Evolutionary conservation across 495 filamentous ascomycete genomes (phyloP), one percentile per base, ranked within the genome.

Genomic region (Aspergillus haitiensis): DNA sequence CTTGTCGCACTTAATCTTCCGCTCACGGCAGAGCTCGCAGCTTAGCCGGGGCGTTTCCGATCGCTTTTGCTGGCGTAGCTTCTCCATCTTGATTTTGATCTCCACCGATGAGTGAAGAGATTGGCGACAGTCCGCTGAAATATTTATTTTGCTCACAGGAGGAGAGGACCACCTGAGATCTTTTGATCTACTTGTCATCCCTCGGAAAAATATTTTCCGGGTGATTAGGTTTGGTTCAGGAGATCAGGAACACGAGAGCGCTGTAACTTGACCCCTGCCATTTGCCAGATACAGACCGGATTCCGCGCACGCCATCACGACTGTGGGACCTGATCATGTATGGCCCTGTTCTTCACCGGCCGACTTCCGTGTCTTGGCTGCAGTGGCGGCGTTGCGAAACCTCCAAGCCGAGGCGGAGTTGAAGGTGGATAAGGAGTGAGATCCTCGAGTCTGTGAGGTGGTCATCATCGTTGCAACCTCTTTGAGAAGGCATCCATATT

Each of bases 1-100:
- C 72, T 88, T 91, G 74, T 88, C 84, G 73, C 89, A 92, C 66
- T 87, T 88, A 48, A 90, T 77, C 74, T 92, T 92, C 31, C 88
- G 81, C 27, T 57, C 56, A 13, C 62, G 62, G 35, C 62, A 64
- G 6, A 52, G 37, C 47, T 64, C 72, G 42, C 73, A 76, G 50
- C 65, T 74, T 4, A 76, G 58, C 2, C 70, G 66, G 21, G 37
- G 37, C n/a, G 37, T 40, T 9, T 40, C 37, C 10, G 37, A n/a
- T 40, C 37, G 37, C 37, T 40, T 40, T 40, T 40, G 37, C 37
- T 40, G 37, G 37, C 11, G 10, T n/a, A 10, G 37, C n/a, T 40
- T 40, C 37, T 40, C 37, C 37, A 40, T 40, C 3, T 5, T 40
- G 3, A 40, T n/a, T 0, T 27, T 27, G 21, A 27, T 27, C 21